phyloP scores from a whole-genome alignment of 78 protist species.

The Tieghemostelium lacteum region DNA sequence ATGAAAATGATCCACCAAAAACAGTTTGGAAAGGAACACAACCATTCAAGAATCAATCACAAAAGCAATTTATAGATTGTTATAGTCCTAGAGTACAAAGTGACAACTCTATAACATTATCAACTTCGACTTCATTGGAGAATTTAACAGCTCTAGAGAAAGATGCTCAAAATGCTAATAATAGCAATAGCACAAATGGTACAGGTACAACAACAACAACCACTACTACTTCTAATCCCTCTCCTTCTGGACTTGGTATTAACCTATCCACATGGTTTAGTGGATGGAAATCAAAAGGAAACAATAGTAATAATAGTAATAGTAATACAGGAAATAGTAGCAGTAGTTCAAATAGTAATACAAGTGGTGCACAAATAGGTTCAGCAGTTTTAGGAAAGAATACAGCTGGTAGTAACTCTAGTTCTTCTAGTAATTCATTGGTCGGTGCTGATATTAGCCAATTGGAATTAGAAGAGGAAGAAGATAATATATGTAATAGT shows the following conservation, averaged over 20 bases:
- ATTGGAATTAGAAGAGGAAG: slow-evolving; percentile 19
- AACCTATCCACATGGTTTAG: slow-evolving; percentile 17
- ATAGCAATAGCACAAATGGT: neutral
- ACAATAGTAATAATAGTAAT: neutral
- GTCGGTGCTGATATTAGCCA: too few species aligned
- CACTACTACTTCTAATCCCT: neutral
- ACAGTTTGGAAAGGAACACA: slow-evolving; percentile 30
- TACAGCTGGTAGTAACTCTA: too few species aligned
- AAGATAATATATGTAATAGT: slow-evolving; percentile 9
- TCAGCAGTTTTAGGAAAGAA: neutral
- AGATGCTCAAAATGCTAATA: neutral
- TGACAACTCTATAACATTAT: neutral
- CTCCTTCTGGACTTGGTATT: neutral
- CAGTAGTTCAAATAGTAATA: neutral
- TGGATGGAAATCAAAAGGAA: neutral
- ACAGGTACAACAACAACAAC: neutral
- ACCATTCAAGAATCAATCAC: neutral
- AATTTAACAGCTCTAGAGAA: neutral
- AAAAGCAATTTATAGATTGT: neutral
- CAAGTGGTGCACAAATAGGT: neutral
- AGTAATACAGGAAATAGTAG: neutral
- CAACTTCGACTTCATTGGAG: neutral
- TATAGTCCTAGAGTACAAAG: neutral
- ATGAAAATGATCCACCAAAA: slow-evolving; percentile 1
- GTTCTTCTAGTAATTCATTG: too few species aligned